Base-by-base conservation (phyloP, 495 filamentous ascomycete species). In the Hypoxylon fragiforme region DNA sequence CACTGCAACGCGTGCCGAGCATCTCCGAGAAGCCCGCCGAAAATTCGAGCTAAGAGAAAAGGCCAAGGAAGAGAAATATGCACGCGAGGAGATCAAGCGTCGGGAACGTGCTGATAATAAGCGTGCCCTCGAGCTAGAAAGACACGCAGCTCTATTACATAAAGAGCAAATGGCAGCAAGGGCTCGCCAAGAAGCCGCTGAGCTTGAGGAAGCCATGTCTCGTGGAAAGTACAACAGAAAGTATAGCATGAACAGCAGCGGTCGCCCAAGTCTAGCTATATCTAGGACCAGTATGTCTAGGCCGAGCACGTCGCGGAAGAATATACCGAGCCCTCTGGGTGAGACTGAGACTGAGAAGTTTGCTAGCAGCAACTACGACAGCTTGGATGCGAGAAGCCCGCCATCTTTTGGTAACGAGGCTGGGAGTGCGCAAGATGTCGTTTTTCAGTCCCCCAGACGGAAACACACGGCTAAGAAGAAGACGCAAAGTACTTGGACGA, bases 1-100 rank as follows among this genome's bases (percentile, higher is more conserved):
- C 62, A 66, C 74, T 6, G 70, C 67, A 13, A 65, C 67, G 1
- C 74, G 74, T 16, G 63, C 70, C 35, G 76, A 79, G 44, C 72
- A 75, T 24, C 70, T 82, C 32, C 73, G 75, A 31, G 72, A 70
- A 43, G 78, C 77, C 9, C 78, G 79, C 28, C 76, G 77, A 50
- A 77, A 74, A 47, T 82, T 81, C 47, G 71, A 77, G 58, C 72
- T 76, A 66, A 77, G 73, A 45, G 78, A 82, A 61, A 67, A 70
- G 4, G 76, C 69, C 48, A 81, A 82, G 69, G 74, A 80, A 36
- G 79, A 82, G 54, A 79, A 78, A 59, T 76, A 76, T 41, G 79
- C 74, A 31, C 77, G 75, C n/a, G 77, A 80, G 48, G 71, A 79
- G 70, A 75, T 81, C 57, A 69, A 68, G 57, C 77, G 73, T 48